Evolutionary conservation across 2,329 filamentous ascomycete species (phyloP), one percentile per base, ranked within the genome.

Genomic region (Torrubiellomyces zombiae): DNA sequence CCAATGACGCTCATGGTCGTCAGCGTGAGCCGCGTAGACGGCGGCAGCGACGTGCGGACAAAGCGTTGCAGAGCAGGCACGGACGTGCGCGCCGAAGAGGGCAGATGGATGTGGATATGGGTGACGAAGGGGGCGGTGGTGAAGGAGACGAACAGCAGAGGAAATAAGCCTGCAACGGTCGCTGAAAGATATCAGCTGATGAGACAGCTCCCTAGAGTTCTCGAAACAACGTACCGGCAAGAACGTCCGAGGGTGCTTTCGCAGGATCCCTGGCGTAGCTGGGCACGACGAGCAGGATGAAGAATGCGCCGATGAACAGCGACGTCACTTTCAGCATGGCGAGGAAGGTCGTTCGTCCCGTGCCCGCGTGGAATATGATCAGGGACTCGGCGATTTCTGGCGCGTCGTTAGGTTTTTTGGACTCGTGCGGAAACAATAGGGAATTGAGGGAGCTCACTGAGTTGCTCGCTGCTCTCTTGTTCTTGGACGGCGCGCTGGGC

Each of bases 341-440:
- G 22, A 86, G 51, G 35, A 77, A 74, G 6, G 71, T 67, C 16
- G 67, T 75, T 29, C 67, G 63, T 7, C 62, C 61, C 1, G 68
- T 75, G 26, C 80, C 78, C 26, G 72, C 72, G 50, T 83, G 76
- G 48, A 80, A 91, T 32, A 91, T 65, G 36, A 82, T 60, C 15
- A 85, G 43, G 9, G 55, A 55, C 33, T 68, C 60, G 1, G 70
- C 67, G 30, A 63, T 63, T 17, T 49, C 61, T 67, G 13, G 7
- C 18, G 8, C 9, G 17, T 9, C 2, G 11, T 6, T 18, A 21
- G 20, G n/a, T n/a, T n/a, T n/a, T n/a, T n/a, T n/a, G n/a, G n/a
- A n/a, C n/a, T n/a, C n/a, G n/a, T n/a, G n/a, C n/a, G n/a, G n/a
- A n/a, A n/a, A n/a, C n/a, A n/a, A n/a, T n/a, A n/a, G n/a, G n/a